Evolutionary conservation across 1,284 basidiomycete genomes (phyloP).

Genomic region (Gymnopus androsaceus): DNA sequence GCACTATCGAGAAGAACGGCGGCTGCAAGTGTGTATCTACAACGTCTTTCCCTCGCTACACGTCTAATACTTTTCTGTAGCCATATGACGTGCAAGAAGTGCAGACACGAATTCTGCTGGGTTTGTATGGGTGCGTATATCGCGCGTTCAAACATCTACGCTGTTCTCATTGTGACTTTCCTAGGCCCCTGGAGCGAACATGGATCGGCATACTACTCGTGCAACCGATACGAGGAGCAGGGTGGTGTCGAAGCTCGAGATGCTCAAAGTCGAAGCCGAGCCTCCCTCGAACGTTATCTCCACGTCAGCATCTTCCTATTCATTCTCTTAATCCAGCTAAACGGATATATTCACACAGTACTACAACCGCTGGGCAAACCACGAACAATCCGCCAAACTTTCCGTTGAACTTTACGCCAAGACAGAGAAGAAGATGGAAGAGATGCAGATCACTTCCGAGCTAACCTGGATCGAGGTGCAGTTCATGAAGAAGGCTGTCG

Average conservation of each 20-base stretch:
- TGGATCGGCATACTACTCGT: slow-evolving; percentile 96
- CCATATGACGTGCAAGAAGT: slow-evolving; percentile 99
- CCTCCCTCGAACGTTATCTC: slow-evolving; percentile 93
- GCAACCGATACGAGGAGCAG: slow-evolving; percentile 97
- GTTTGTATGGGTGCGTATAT: slow-evolving; percentile 70
- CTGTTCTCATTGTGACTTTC: slow-evolving; percentile 33
- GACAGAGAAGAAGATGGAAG: slow-evolving; percentile 99
- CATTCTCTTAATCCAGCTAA: slow-evolving; percentile 6
- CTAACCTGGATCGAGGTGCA: slow-evolving; percentile 99
- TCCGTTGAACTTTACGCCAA: slow-evolving; percentile 92
- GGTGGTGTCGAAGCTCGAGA: slow-evolving; percentile 87
- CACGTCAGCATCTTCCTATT: slow-evolving; percentile 69
- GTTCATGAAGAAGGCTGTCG: slow-evolving; percentile 97
- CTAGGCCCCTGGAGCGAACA: slow-evolving; percentile 98
- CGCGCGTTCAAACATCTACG: not conserved
- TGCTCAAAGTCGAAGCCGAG: slow-evolving; percentile 84
- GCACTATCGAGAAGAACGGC: slow-evolving; percentile 99
- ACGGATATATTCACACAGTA: slow-evolving; percentile 57
- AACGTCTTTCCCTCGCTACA: slow-evolving; percentile 12
- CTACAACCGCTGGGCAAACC: slow-evolving; percentile 98
- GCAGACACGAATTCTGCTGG: slow-evolving; percentile 89
- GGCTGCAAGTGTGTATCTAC: slow-evolving; percentile 88
- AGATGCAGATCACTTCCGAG: slow-evolving; percentile 91
- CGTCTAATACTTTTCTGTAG: slow-evolving; percentile 42
- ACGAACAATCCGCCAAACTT: slow-evolving; percentile 96